phyloP scores from a whole-genome alignment of 805 yeast species.

The Brettanomyces naardenensis region DNA sequence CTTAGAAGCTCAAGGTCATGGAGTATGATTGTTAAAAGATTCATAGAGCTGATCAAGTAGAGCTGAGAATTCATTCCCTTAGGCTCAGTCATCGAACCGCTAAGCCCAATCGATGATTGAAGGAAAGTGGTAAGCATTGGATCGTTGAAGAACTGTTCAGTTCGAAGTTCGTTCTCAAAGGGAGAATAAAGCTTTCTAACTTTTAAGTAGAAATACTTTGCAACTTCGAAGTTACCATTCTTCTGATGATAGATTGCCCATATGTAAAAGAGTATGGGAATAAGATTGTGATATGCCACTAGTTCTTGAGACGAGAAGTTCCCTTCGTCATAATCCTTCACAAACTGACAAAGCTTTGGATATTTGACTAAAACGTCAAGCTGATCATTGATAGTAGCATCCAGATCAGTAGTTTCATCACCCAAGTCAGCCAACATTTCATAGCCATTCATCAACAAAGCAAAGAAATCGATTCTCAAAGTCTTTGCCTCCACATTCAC shows the following conservation, averaged over 20 bases:
- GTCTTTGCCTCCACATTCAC: conserved; percentile 19
- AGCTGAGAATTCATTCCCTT: conserved; percentile 17
- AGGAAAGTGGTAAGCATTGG: conserved; percentile 13
- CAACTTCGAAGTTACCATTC: conserved; percentile 27
- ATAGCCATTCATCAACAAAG: conserved; percentile 27
- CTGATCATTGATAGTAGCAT: conserved; percentile 11
- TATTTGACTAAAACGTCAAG: too few species aligned
- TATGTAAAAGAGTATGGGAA: conserved; percentile 32
- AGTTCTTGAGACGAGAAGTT: conserved; percentile 32
- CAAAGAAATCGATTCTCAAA: conserved; percentile 25
- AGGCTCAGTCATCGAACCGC: conserved; percentile 16
- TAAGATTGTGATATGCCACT: conserved; percentile 26
- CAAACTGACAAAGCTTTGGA: conserved; percentile 23
- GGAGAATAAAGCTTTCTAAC: conserved; percentile 22
- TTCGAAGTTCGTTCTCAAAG: conserved; percentile 12
- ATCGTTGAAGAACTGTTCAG: conserved; percentile 18
- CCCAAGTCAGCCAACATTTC: conserved; percentile 30
- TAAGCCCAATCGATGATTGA: conserved; percentile 18
- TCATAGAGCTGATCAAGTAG: conserved; percentile 17
- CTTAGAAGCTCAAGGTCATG: conserved; percentile 13
- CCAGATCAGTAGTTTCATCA: not conserved
- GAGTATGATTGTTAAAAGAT: conserved; percentile 15
- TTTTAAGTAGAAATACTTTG: conserved; percentile 32
- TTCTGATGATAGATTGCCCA: conserved; percentile 33
- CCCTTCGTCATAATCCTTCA: conserved; percentile 29